Percentiles rank a stretch among this genome's conserved stretches.
phyloP scores from a whole-genome alignment of 2,329 filamentous ascomycete genomes.

The Pseudomassariella vexata region DNA sequence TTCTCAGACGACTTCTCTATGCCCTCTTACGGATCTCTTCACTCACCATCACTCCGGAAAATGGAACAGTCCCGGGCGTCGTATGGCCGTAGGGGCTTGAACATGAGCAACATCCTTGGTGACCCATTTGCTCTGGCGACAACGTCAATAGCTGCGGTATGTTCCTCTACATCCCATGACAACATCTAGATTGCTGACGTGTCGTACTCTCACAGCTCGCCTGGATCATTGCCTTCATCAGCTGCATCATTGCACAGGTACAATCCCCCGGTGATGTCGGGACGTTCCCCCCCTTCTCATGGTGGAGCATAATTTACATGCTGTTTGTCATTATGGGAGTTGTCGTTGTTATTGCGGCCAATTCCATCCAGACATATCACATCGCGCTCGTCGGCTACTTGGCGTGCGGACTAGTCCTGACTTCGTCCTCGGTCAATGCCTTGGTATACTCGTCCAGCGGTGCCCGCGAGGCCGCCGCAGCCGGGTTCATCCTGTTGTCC shows the following conservation, averaged over 20 bases:
- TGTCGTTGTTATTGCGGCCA: conserved; percentile 75
- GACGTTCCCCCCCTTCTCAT: conserved; percentile 80
- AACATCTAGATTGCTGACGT: no score
- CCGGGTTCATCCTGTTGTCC: conserved; percentile 88
- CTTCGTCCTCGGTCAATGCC: conserved; percentile 79
- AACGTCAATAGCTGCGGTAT: conserved; percentile 84
- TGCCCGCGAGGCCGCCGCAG: conserved; percentile 77
- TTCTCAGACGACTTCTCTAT: no score
- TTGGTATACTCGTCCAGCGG: conserved; percentile 72
- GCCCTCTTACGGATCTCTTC: conserved; percentile 68
- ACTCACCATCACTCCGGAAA: conserved; percentile 71
- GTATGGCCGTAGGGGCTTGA: conserved; percentile 56
- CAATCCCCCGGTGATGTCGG: no score
- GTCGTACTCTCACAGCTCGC: no score
- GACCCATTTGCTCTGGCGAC: conserved; percentile 96
- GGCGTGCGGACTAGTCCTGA: conserved; percentile 74
- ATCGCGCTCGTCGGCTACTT: conserved; percentile 88
- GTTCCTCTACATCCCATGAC: no score
- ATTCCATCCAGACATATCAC: conserved; percentile 82
- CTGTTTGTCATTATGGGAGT: conserved; percentile 77
- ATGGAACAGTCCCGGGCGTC: conserved; percentile 64
- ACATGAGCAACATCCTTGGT: conserved; percentile 83
- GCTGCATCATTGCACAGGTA: conserved; percentile 68
- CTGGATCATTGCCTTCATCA: conserved; percentile 89
- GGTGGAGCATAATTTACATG: conserved; percentile 87